Evolutionary conservation across 345 rosid species (phyloP).

Genomic region (Populus alba): DNA sequence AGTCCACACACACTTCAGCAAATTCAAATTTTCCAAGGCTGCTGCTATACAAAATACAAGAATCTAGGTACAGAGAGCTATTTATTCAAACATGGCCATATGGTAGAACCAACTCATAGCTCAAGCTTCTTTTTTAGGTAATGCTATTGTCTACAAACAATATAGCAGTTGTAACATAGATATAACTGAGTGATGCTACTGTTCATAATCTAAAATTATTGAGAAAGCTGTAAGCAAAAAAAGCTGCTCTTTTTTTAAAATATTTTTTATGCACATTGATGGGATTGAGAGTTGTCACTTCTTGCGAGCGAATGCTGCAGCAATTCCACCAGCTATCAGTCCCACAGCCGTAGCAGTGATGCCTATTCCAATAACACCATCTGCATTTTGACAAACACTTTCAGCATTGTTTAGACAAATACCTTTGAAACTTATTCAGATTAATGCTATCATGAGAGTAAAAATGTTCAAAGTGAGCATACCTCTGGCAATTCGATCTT

Average conservation of each 20-base stretch:
- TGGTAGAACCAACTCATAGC: background rate
- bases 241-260: background rate
- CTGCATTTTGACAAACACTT: slow-evolving; percentile 37
- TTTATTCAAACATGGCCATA: background rate
- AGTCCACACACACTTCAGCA: background rate
- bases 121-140: background rate
- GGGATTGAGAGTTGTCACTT: slow-evolving; percentile 29
- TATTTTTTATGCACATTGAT: background rate
- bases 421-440: background rate
- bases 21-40: background rate
- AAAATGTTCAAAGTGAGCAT: background rate
- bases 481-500: slow-evolving; percentile 70
- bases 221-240: background rate
- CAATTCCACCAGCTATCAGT: slow-evolving; percentile 75
- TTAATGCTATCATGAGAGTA: background rate
- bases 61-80: background rate
- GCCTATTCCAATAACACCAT: slow-evolving; percentile 88
- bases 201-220: background rate
- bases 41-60: background rate
- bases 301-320: slow-evolving; percentile 76
- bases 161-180: background rate
- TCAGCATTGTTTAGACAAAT: background rate
- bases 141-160: background rate
- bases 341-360: slow-evolving; percentile 83
- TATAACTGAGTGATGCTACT: background rate